Base-by-base conservation (phyloP, 2,329 filamentous ascomycete genomes). In the Xylaria sp. region DNA sequence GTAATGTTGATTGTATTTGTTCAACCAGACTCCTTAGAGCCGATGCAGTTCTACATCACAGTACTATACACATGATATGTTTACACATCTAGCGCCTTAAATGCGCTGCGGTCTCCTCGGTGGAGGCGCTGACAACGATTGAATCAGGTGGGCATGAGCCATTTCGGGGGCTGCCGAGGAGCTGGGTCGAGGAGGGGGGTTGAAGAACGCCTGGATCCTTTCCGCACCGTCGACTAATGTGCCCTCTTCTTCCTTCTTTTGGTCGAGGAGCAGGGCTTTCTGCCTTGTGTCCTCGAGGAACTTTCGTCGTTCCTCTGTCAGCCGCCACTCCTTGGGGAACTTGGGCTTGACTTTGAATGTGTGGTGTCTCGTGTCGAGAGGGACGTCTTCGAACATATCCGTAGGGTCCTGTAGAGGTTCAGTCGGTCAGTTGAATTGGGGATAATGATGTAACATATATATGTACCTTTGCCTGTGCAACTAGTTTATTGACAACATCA, bases 331-430 rank as follows among this genome's bases (percentile, higher is more conserved):
- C 73, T 88, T 85, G 1, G 96, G 96, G 79, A 97, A 98, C 70
- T 84, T 85, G 61, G 87, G 84, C 77, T 87, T 87, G 47, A 79
- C 78, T 82, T 91, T 92, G 69, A 86, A 84, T 75, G 87, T 90
- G 82, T 95, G 90, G 79, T 98, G 95, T 73, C 96, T 87, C 67
- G 93, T 90, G 77, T 99, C 94, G 55, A 98, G 86, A 1, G 96
- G 95, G 33, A 99, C 81, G 77, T 99, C 96, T 71, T 90, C 90
- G 75, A 98, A 97, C 11, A 87, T 92, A 73, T 99, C 95, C 42
- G 82, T 87, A 27, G 86, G 83, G 76, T 97, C 90, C 84, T 89
- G 61, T 31, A 51, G 38, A 49, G 1, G 22, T 58, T 70, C 5
- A 50, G 71, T 61, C 68, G 70, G 61, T 60, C 38, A 42, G 15